Conservation (phyloP, 1,284 basidiomycete genomes). For the Heterobasidion parviporum region DNA sequence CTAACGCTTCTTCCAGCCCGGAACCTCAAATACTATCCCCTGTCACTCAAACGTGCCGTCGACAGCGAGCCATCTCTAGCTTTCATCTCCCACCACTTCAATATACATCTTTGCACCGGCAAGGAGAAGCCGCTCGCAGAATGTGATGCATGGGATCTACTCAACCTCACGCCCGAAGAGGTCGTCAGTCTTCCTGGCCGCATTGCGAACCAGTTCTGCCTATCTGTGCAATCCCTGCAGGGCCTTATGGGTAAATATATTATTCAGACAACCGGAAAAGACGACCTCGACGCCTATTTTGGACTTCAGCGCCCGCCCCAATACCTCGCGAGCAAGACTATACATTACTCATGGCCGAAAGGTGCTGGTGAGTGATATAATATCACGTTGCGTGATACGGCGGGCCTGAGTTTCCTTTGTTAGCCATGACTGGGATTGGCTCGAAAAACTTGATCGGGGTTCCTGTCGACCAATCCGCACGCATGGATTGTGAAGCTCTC, state of each 20-base stretch:
- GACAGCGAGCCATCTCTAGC: conserved; percentile 17
- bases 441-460: conserved; percentile 28
- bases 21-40: conserved; percentile 33
- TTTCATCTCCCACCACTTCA: conserved; percentile 22
- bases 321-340: conserved; percentile 25
- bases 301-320: conserved; percentile 15
- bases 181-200: conserved; percentile 21
- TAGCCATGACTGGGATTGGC: conserved; percentile 36
- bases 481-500: conserved; percentile 20
- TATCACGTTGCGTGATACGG: too few species aligned
- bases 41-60: conserved; percentile 25
- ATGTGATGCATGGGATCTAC: conserved; percentile 22
- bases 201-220: conserved; percentile 19
- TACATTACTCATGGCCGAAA: conserved; percentile 44
- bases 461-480: conserved; percentile 28
- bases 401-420: background rate
- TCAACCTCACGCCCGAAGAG: conserved; percentile 21
- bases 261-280: conserved; percentile 29
- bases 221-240: conserved; percentile 19
- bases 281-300: conserved; percentile 20
- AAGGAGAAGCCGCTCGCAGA: conserved; percentile 17
- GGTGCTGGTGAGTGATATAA: conserved; percentile 25
- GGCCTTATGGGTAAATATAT: conserved; percentile 21
- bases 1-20: conserved; percentile 15
- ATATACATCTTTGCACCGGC: conserved; percentile 16